A percentile compares a stretch with the other conserved stretches of the same genome.
Conservation (phyloP, 2,329 filamentous ascomycete species). For the Coniochaeta prunicola region DNA sequence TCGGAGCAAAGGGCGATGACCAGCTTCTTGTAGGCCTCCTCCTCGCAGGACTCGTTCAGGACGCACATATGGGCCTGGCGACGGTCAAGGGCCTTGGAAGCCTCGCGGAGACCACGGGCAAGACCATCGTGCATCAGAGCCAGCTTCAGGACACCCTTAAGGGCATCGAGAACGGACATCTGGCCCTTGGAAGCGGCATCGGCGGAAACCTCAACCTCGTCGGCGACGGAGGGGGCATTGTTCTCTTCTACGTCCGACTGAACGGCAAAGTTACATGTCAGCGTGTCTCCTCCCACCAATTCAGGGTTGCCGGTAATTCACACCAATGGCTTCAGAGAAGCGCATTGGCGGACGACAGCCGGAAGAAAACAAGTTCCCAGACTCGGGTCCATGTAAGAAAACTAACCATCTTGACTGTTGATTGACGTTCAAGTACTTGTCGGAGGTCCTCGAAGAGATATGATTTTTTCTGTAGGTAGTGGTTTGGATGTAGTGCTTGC, state of each 20-base stretch:
- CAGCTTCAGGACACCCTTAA: conserved; percentile 98
- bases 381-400: background rate
- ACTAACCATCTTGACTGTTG: conserved; percentile 55
- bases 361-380: too few species aligned
- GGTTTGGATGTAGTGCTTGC: background rate
- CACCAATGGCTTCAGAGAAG: background rate
- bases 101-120: conserved; percentile 95
- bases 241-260: conserved; percentile 99
- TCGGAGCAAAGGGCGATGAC: conserved; percentile 97
- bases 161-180: conserved; percentile 97
- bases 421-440: conserved; percentile 39
- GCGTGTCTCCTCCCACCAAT: background rate
- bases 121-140: conserved; percentile 99
- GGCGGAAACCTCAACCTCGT: conserved; percentile 94
- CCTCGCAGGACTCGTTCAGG: conserved; percentile 98
- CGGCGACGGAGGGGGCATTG: conserved; percentile 71
- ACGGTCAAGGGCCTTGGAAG: conserved; percentile 96
- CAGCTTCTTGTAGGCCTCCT: conserved; percentile 99
- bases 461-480: background rate
- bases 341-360: background rate
- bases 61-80: conserved; percentile 99
- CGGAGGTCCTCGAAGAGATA: conserved; percentile 62
- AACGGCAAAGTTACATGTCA: background rate
- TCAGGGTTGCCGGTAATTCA: background rate
- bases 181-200: conserved; percentile 81